phyloP scores from a whole-genome alignment of 352 stramenopile species.

The Globisporangium spinosum region DNA sequence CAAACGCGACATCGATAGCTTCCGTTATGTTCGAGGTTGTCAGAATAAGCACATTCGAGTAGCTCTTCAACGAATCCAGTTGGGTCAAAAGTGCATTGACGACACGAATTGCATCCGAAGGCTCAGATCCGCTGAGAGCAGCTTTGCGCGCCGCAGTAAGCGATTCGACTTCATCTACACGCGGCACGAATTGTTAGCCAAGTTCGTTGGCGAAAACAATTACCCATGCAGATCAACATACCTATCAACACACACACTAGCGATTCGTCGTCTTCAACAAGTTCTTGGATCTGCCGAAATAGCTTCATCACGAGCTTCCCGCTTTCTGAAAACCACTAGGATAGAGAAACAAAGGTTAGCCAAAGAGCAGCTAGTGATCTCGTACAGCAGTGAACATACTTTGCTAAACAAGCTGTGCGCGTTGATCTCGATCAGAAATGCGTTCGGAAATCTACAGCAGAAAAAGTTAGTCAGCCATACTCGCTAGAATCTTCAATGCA shows the following conservation, averaged over 20 bases:
- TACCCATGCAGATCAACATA: constrained; percentile 17
- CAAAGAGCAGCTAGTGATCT: background rate
- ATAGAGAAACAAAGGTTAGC: background rate
- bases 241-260: constrained; percentile 91
- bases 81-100: constrained; percentile 92
- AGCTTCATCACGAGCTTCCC: constrained; percentile 92
- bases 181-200: background rate
- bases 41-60: constrained; percentile 90
- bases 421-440: constrained; percentile 90
- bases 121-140: constrained; percentile 71
- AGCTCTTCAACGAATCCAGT: constrained; percentile 77
- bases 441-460: constrained; percentile 44
- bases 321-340: constrained; percentile 92
- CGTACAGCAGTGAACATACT: constrained; percentile 19
- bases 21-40: constrained; percentile 92
- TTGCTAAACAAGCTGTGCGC: constrained; percentile 92
- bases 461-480: background rate
- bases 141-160: constrained; percentile 80
- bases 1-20: constrained; percentile 90
- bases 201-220: background rate
- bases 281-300: constrained; percentile 89
- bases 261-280: constrained; percentile 85
- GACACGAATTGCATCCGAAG: constrained; percentile 89
- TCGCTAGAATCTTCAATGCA: background rate
- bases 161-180: constrained; percentile 90